These are phyloP conservation scores for Emericellopsis cladophorae DNA, from an alignment of 2,329 filamentous ascomycete genomes.

Conservation along the genomic window DNA sequence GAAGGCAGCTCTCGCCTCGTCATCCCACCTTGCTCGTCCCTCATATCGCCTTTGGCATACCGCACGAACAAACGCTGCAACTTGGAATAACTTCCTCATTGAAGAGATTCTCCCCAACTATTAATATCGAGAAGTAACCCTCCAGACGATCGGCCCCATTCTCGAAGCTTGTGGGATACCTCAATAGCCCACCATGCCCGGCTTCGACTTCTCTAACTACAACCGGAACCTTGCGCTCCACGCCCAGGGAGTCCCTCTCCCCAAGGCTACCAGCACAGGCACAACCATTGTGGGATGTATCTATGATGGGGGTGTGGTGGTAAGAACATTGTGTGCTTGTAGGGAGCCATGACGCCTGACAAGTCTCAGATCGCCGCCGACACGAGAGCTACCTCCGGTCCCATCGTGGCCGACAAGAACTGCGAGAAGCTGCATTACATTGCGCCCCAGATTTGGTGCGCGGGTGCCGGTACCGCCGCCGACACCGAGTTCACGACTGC, in stretches of 20 bases:
- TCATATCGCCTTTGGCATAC: not conserved
- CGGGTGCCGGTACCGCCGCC: conserved; percentile 90
- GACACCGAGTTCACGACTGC: conserved; percentile 99
- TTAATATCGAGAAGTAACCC: not conserved
- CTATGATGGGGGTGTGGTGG: conserved; percentile 91
- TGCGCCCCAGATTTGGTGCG: conserved; percentile 97
- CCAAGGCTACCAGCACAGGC: conserved; percentile 96
- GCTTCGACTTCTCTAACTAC: conserved; percentile 99
- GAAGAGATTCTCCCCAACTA: not conserved
- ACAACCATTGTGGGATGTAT: conserved; percentile 98
- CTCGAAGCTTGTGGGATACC: conserved; percentile 2
- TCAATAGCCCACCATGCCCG: conserved; percentile 56
- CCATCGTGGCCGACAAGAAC: conserved; percentile 99
- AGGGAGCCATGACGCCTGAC: not conserved
- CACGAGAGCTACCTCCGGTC: conserved; percentile 90
- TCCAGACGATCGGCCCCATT: not conserved
- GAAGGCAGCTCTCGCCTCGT: conserved; percentile 1
- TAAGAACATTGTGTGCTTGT: conserved; percentile 27
- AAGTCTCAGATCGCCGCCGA: conserved; percentile 76
- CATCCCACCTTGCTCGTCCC: not conserved
- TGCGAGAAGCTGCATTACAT: conserved; percentile 99
- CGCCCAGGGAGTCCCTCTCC: conserved; percentile 82
- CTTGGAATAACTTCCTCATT: not conserved
- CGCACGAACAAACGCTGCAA: conserved; percentile 1
- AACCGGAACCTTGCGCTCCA: conserved; percentile 97